phyloP scores from a whole-genome alignment of 371 early-diverging fungal species.

The Mucor plumbeus region DNA sequence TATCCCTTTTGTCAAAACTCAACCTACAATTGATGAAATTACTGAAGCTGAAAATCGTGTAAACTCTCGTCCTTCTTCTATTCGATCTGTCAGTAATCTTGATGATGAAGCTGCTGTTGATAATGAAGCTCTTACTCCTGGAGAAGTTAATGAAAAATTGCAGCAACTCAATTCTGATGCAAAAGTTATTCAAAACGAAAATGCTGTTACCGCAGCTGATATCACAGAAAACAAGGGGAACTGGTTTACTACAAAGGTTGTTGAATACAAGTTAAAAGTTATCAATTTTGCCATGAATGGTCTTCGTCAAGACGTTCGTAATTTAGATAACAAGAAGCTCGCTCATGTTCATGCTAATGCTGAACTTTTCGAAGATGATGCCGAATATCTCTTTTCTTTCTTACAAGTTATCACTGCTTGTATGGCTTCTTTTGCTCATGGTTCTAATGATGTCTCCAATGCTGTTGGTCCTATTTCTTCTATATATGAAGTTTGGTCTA shows the following conservation, averaged over 20 bases:
- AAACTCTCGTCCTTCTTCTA: slow-evolving; percentile 49
- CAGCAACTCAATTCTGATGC: background rate
- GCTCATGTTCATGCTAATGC: slow-evolving; percentile 65
- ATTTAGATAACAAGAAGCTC: slow-evolving; percentile 53
- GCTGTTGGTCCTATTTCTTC: slow-evolving; percentile 80
- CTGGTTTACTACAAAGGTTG: background rate
- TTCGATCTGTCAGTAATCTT: slow-evolving; percentile 26
- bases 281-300: slow-evolving; percentile 42
- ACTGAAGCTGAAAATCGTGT: slow-evolving; percentile 23
- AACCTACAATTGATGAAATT: slow-evolving; percentile 37
- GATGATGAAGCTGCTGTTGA: slow-evolving; percentile 16
- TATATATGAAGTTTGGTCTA: slow-evolving; percentile 74
- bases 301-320: slow-evolving; percentile 65
- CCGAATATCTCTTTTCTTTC: slow-evolving; percentile 85
- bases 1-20: slow-evolving; percentile 56
- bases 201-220: background rate
- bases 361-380: slow-evolving; percentile 75
- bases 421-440: slow-evolving; percentile 89
- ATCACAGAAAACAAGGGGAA: background rate
- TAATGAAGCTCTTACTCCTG: slow-evolving; percentile 9
- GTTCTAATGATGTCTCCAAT: slow-evolving; percentile 91
- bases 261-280: slow-evolving; percentile 29
- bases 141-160: background rate
- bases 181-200: background rate
- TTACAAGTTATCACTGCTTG: slow-evolving; percentile 87